These are phyloP conservation scores for Phytopythium sindhum DNA, from an alignment of 352 stramenopile species.

Conservation along the genomic window DNA sequence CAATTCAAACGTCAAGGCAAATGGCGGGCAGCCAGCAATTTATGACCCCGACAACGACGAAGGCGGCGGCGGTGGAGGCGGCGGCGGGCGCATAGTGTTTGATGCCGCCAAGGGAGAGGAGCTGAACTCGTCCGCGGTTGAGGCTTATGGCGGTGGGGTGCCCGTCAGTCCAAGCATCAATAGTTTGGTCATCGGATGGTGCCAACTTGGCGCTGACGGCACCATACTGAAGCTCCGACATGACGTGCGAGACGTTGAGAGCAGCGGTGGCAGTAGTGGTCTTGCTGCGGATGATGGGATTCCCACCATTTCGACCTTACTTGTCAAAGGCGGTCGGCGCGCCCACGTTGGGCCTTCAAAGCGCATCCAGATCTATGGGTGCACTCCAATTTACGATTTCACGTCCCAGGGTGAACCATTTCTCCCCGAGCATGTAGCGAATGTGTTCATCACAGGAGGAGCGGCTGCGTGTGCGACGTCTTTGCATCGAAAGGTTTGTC, in stretches of 20 bases:
- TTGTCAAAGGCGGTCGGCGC: conserved; percentile 55
- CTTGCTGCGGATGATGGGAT: background rate
- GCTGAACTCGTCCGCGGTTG: conserved; percentile 29
- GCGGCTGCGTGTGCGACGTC: conserved; percentile 53
- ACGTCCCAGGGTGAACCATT: conserved; percentile 48
- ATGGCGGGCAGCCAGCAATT: conserved; percentile 43
- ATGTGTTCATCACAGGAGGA: conserved; percentile 70
- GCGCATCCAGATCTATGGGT: conserved; percentile 70
- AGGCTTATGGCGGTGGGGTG: conserved; percentile 50
- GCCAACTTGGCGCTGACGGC: conserved; percentile 72
- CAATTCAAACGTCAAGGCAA: conserved; percentile 39
- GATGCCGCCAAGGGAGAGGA: conserved; percentile 40
- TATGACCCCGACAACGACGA: conserved; percentile 25
- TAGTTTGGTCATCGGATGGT: conserved; percentile 49
- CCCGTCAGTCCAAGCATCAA: conserved; percentile 18
- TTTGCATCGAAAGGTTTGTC: conserved; percentile 49
- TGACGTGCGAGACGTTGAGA: conserved; percentile 16
- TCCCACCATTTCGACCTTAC: conserved; percentile 29
- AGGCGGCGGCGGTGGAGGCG: conserved; percentile 52
- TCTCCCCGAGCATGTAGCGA: conserved; percentile 44
- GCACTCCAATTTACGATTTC: conserved; percentile 64
- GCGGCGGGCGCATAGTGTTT: conserved; percentile 54
- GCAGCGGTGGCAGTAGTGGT: conserved; percentile 7
- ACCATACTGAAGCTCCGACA: conserved; percentile 67
- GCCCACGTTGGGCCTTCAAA: conserved; percentile 51